Evolutionary conservation across 805 yeast species (phyloP).

Genomic region (Ogataea minuta): DNA sequence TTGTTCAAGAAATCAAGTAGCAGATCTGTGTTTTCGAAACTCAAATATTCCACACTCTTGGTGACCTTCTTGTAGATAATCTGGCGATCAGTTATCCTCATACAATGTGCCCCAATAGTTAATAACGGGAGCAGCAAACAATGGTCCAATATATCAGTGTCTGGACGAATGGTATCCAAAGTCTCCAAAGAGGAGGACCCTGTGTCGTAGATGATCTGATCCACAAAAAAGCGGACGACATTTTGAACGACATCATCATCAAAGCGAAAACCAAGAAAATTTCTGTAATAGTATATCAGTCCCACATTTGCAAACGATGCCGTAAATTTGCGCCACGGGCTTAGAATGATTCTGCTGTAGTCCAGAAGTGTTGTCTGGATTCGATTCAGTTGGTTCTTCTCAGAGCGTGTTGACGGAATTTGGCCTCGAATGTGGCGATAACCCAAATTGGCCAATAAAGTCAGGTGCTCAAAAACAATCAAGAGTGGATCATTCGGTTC

Average conservation of each 20-base stretch:
- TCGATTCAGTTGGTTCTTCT: background rate
- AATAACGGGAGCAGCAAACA: constrained; percentile 29
- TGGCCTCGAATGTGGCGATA: background rate
- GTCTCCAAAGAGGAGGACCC: background rate
- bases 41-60: constrained; percentile 18
- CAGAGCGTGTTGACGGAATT: background rate
- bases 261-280: constrained; percentile 9
- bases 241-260: constrained; percentile 16
- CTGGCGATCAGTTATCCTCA: constrained; percentile 13
- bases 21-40: constrained; percentile 23
- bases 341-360: background rate
- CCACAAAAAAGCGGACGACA: constrained; percentile 17
- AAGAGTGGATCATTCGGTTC: constrained; percentile 29
- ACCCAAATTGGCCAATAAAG: constrained; percentile 17
- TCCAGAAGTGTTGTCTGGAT: background rate
- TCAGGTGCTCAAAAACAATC: constrained; percentile 28
- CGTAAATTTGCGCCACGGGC: constrained; percentile 23
- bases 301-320: constrained; percentile 27
- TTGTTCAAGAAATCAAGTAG: constrained; percentile 18
- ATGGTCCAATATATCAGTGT: constrained; percentile 21
- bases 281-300: constrained; percentile 24
- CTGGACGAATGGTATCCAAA: background rate
- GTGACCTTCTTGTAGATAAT: constrained; percentile 14
- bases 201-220: background rate
- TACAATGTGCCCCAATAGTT: constrained; percentile 26